These are phyloP conservation scores for Pisolithus sp. DNA, from an alignment of 768 basidiomycete species.

Conservation along the genomic window DNA sequence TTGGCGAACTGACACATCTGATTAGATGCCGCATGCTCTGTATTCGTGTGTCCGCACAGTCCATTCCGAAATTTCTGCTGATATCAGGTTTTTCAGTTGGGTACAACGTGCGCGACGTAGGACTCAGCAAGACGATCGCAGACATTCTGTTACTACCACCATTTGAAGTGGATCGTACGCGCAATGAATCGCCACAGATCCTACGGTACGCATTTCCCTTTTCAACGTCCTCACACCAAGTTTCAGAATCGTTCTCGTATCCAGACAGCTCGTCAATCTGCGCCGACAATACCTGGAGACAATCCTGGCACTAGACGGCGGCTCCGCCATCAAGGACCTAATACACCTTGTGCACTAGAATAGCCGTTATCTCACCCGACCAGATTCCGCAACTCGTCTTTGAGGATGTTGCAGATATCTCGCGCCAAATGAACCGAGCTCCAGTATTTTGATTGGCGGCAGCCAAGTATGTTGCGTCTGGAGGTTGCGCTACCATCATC, in stretches of 20 bases:
- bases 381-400: neutral
- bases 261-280: neutral
- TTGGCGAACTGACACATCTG: neutral
- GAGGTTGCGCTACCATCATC: too few relatives aligned
- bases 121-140: neutral
- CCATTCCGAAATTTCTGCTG: neutral
- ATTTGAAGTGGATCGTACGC: neutral
- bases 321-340: constrained; percentile 5
- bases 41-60: neutral
- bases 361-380: neutral
- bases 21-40: neutral
- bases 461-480: too few relatives aligned
- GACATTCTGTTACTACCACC: neutral
- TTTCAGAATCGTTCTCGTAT: neutral
- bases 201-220: neutral
- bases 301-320: neutral
- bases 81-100: neutral
- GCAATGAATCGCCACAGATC: neutral
- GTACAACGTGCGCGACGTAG: neutral
- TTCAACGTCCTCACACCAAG: neutral
- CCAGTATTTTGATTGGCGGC: too few relatives aligned
- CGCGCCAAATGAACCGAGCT: neutral
- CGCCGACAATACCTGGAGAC: neutral
- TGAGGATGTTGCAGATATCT: neutral
- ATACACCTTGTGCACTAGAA: constrained; percentile 9